Base-by-base conservation (phyloP, 805 yeast genomes). In the Saccharomycopsis sp. region DNA sequence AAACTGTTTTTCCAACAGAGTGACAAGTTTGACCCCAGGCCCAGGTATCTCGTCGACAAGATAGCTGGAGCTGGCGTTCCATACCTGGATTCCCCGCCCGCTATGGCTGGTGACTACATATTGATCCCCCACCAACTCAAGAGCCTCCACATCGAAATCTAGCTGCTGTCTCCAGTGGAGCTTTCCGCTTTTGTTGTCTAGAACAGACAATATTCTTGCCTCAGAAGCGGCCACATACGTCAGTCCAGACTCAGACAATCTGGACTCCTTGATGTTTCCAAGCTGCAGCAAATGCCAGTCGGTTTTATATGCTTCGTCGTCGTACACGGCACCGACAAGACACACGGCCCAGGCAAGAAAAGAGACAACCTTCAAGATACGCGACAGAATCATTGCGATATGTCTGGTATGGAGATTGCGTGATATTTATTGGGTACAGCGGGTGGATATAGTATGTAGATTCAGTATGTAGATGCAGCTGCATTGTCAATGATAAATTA, bases 201-300 rank as follows among this genome's bases (percentile, higher is more conserved):
- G 48, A 2, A 65, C 53, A 1, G 72, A 64, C n/a, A 72, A 60
- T 8, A 71, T 54, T 24, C 67, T 65, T 3, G 61, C 50, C 29
- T 64, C 65, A 2, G 75, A 66, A 8, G 72, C 60, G 1, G 68
- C 63, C 15, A 68, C 46, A 9, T 69, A 47, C 20, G 64, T 55
- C 3, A 64, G 62, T 18, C 64, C 57, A 34, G 51, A 53, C 53
- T 62, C 48, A 23, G 65, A 34, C 7, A 67, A 54, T 1, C 44
- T 23, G 3, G 56, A 51, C 7, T 53, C 34, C 70, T 67, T n/a
- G 61, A 55, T 34, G 18, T 51, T 29, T 1, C 78, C 78, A 16
- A 71, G 64, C 51, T 68, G 70, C 41, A 68, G 70, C 2, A 70
- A 68, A 52, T 76, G 72, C 79, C 79, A 77, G 57, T 79, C 83